Evolutionary conservation across 768 basidiomycete species (phyloP).

Genomic region (Psilocybe azurescens): DNA sequence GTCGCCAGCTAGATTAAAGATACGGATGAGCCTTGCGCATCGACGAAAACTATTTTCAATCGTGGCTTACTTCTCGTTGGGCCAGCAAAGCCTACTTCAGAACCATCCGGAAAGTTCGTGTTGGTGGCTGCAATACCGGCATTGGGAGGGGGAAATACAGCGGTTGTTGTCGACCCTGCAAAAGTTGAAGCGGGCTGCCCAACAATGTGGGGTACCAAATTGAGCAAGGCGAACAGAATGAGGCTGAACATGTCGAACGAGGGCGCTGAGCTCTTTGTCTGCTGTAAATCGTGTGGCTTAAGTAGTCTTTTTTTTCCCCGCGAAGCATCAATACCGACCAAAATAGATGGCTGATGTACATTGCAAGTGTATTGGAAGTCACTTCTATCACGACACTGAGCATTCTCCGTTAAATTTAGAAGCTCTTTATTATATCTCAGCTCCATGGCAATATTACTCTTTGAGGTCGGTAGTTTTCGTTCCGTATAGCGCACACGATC

Average conservation of each 20-base stretch:
- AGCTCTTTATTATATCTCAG: no score
- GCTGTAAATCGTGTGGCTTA: neutral
- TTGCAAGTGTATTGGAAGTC: neutral
- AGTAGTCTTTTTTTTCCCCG: neutral
- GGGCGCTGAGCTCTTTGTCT: neutral
- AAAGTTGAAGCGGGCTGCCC: conserved; percentile 36
- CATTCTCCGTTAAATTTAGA: no score
- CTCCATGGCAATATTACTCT: no score
- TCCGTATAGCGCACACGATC: no score
- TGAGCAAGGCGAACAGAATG: neutral
- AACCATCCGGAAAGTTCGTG: conserved; percentile 46
- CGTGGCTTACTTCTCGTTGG: conserved; percentile 50
- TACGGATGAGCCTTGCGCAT: neutral
- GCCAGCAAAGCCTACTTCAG: conserved; percentile 49
- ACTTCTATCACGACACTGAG: neutral
- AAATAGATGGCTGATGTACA: neutral
- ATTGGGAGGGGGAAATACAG: conserved; percentile 46
- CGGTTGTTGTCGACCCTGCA: conserved; percentile 47
- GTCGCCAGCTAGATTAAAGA: conserved; percentile 40
- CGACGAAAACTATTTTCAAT: neutral
- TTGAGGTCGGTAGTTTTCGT: no score
- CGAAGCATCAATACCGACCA: neutral
- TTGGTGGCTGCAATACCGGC: conserved; percentile 40
- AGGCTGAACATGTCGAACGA: neutral
- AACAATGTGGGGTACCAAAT: neutral